Percentiles rank a stretch among this genome's conserved stretches.
phyloP scores from a whole-genome alignment of 75 land plant species.

The Pinus albicaulis region DNA sequence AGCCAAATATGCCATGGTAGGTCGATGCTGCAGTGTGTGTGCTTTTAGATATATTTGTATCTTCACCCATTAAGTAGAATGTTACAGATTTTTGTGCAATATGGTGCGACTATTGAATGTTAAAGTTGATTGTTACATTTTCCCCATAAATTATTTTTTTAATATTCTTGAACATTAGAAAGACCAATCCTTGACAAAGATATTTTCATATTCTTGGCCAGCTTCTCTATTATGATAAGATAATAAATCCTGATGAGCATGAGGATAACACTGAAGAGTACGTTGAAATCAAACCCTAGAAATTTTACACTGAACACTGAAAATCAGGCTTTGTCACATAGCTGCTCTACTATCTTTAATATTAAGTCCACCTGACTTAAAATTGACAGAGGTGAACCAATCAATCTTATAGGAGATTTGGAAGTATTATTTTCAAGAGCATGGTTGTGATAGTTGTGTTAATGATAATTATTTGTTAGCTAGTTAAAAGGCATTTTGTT shows the following conservation, averaged over 20 bases:
- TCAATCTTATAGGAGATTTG: too few relatives aligned
- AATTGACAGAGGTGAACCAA: too few relatives aligned
- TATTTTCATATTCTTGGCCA: neutral
- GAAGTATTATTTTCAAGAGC: too few relatives aligned
- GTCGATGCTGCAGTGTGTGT: slow-evolving; percentile 84
- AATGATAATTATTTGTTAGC: too few relatives aligned
- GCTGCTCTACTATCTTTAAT: too few relatives aligned
- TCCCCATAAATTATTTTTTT: neutral
- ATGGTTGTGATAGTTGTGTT: too few relatives aligned
- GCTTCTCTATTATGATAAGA: neutral
- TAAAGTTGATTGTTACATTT: neutral
- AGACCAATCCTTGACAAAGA: neutral
- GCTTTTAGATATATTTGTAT: slow-evolving; percentile 76
- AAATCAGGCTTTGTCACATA: too few relatives aligned
- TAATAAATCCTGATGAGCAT: neutral
- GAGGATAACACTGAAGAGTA: neutral
- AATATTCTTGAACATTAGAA: neutral
- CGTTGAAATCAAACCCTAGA: neutral
- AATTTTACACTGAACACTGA: too few relatives aligned
- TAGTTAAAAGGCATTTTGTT: too few relatives aligned
- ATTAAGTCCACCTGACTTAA: too few relatives aligned
- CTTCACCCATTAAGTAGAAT: slow-evolving; percentile 20
- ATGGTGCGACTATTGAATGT: neutral
- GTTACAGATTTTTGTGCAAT: neutral
- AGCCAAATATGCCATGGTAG: slow-evolving; percentile 84